A percentile compares a stretch with the other conserved stretches of the same genome.
Evolutionary conservation across 2,329 filamentous ascomycete species (phyloP).

Genomic region (Aspergillus clavatus): DNA sequence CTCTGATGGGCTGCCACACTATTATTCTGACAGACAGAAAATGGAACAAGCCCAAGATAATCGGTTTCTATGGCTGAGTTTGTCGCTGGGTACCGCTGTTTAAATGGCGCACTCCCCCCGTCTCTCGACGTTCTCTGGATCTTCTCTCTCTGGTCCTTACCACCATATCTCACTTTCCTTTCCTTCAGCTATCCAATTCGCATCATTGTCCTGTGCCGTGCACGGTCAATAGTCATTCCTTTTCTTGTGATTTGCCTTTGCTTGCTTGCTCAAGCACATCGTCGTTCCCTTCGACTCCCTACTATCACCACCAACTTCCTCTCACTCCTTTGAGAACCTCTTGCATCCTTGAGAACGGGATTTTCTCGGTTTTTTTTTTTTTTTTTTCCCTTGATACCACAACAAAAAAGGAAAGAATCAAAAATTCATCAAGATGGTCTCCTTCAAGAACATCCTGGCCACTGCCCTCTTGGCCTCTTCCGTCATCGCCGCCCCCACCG

Average conservation of each 20-base stretch:
- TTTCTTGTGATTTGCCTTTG: slow-evolving; percentile 6
- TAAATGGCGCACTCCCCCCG: background rate
- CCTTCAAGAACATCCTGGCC: slow-evolving; percentile 32
- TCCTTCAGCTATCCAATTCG: slow-evolving; percentile 7
- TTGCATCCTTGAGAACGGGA: slow-evolving; percentile 18
- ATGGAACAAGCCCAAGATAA: too few relatives aligned
- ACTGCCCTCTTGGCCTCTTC: slow-evolving; percentile 32
- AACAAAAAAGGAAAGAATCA: slow-evolving; percentile 17
- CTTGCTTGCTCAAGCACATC: slow-evolving; percentile 1
- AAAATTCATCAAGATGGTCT: slow-evolving; percentile 32
- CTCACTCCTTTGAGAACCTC: slow-evolving; percentile 3
- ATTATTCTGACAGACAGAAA: too few relatives aligned
- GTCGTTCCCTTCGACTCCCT: slow-evolving; percentile 1
- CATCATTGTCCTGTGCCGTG: slow-evolving; percentile 28
- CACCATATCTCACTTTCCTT: background rate
- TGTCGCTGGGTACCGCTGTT: background rate
- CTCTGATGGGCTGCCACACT: too few relatives aligned
- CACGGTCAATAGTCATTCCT: slow-evolving; percentile 29
- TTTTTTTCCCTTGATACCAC: slow-evolving; percentile 10
- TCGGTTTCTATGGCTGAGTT: too few relatives aligned
- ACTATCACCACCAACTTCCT: too few relatives aligned
- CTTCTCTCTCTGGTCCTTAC: background rate
- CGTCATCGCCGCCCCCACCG: slow-evolving; percentile 29
- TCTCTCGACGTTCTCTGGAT: background rate
- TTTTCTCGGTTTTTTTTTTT: slow-evolving; percentile 14